Evolutionary conservation across 2,329 filamentous ascomycete species (phyloP).

Genomic region (Nigrospora sphaerica): DNA sequence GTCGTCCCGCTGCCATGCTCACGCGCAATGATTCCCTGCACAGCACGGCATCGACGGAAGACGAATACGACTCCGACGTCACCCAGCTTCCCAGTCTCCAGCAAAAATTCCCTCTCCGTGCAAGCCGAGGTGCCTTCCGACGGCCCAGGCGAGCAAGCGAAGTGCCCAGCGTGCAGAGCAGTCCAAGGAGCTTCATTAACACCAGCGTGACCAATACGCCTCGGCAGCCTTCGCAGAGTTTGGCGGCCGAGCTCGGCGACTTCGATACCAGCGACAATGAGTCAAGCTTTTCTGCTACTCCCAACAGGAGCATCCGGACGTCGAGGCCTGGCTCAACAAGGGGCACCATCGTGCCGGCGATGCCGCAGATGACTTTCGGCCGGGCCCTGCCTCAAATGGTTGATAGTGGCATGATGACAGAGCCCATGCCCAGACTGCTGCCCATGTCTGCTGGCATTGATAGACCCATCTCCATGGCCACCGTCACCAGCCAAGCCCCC

Average conservation of each 20-base stretch:
- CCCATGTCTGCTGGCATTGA: slow-evolving; percentile 15
- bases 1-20: too few relatives aligned
- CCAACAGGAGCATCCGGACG: slow-evolving; percentile 41
- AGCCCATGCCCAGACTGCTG: slow-evolving; percentile 32
- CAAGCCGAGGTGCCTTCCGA: slow-evolving; percentile 56
- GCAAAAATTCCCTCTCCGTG: slow-evolving; percentile 63
- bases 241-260: slow-evolving; percentile 86
- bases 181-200: slow-evolving; percentile 48
- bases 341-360: slow-evolving; percentile 33
- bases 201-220: slow-evolving; percentile 42
- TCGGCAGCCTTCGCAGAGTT: slow-evolving; percentile 58
- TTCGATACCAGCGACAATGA: slow-evolving; percentile 71
- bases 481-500: slow-evolving; percentile 39
- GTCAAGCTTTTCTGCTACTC: slow-evolving; percentile 48
- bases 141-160: slow-evolving; percentile 56
- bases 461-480: slow-evolving; percentile 34
- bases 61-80: slow-evolving; percentile 51
- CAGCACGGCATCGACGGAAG: slow-evolving; percentile 1
- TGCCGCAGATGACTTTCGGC: slow-evolving; percentile 37
- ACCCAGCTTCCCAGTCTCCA: slow-evolving; percentile 48
- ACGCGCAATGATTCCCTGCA: background rate
- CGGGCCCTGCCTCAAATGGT: slow-evolving; percentile 49
- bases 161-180: slow-evolving; percentile 49
- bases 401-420: slow-evolving; percentile 55
- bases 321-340: slow-evolving; percentile 41